A percentile compares a stretch with the other conserved stretches of the same genome.
Conservation (phyloP, 2,329 filamentous ascomycete species). For the Fusarium illudens region DNA sequence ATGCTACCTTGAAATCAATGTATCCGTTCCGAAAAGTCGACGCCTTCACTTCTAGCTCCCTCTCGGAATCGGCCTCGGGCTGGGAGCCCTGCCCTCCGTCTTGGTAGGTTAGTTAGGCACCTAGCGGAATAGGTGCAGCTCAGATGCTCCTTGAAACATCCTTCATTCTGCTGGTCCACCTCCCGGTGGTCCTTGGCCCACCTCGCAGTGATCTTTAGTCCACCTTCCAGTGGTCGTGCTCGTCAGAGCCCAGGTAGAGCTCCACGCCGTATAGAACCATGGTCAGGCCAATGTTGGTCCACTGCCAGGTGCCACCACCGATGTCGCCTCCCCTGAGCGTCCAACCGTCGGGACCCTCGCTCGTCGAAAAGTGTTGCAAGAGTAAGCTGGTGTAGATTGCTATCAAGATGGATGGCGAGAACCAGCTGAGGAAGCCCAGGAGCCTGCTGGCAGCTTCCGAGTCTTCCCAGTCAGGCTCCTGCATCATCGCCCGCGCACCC, state of each 20-base stretch:
- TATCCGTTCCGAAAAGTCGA: conserved; percentile 24
- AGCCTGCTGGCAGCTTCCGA: conserved; percentile 82
- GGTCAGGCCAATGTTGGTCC: conserved; percentile 89
- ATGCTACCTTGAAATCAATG: conserved; percentile 32
- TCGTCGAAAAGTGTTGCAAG: conserved; percentile 92
- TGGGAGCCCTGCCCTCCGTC: conserved; percentile 9
- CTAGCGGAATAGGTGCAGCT: background rate
- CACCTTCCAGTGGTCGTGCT: conserved; percentile 94
- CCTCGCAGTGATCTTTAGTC: conserved; percentile 99
- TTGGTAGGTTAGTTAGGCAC: conserved; percentile 17
- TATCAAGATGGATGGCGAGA: conserved; percentile 92
- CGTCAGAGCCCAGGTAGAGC: conserved; percentile 83
- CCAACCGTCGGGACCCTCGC: conserved; percentile 78
- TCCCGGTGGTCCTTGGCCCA: conserved; percentile 68
- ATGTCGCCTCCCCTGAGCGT: conserved; percentile 80
- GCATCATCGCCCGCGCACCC: conserved; percentile 81
- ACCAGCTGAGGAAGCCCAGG: conserved; percentile 87
- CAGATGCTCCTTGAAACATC: background rate
- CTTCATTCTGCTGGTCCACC: background rate
- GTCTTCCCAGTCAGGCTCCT: conserved; percentile 87
- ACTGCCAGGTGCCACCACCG: conserved; percentile 88
- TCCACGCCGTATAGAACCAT: conserved; percentile 93
- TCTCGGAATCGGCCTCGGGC: conserved; percentile 1
- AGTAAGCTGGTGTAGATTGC: conserved; percentile 95
- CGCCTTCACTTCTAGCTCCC: conserved; percentile 16